phyloP scores from a whole-genome alignment of 768 basidiomycete genomes.

The Cystofilobasidium ferigula region DNA sequence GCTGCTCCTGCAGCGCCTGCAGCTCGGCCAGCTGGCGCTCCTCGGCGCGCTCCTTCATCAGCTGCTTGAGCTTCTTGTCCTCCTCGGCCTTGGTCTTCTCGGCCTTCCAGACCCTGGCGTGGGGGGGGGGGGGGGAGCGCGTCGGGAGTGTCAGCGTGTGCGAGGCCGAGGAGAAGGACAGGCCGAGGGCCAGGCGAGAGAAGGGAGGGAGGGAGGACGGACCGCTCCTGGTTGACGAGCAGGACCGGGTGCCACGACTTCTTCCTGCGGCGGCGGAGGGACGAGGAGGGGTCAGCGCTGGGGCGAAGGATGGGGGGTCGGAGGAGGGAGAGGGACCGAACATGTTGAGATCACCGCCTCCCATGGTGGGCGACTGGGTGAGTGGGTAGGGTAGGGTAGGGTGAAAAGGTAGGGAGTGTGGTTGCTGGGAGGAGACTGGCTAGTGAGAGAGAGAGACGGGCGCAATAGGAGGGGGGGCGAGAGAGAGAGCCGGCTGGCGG shows the following conservation, averaged over 20 bases:
- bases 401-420: background rate
- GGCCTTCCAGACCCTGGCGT: conserved; percentile 83
- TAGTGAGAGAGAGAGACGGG: no score
- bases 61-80: conserved; percentile 94
- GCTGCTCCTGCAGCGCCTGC: conserved; percentile 85
- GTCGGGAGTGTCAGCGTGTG: background rate
- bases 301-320: background rate
- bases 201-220: no score
- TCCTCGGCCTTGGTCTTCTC: conserved; percentile 97
- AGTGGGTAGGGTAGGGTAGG: conserved; percentile 8
- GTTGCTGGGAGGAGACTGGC: background rate
- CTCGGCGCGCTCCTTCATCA: conserved; percentile 95
- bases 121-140: background rate
- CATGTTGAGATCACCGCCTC: conserved; percentile 96
- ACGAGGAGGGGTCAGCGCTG: conserved; percentile 6
- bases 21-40: conserved; percentile 93
- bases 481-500: background rate
- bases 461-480: no score
- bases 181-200: background rate
- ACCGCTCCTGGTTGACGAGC: conserved; percentile 38
- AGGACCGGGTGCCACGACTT: conserved; percentile 98
- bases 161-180: background rate
- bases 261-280: conserved; percentile 28
- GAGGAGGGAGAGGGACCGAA: conserved; percentile 44
- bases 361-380: conserved; percentile 57